Base-by-base conservation (phyloP, 352 stramenopile species). In the Phytophthora pseudosyringae region DNA sequence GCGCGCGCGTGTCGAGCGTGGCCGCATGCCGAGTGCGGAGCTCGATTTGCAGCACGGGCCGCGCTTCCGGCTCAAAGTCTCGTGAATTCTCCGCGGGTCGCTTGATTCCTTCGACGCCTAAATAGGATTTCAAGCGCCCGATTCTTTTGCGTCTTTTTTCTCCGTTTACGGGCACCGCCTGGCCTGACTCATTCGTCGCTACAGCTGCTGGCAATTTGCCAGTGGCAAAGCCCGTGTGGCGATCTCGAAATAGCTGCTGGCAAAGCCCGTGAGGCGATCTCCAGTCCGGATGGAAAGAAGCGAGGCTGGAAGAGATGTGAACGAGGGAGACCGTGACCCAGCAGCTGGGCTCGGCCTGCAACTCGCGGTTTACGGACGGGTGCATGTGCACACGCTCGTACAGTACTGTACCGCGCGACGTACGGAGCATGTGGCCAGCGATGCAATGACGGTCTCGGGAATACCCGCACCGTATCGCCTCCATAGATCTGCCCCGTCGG, bases 21-120 rank as follows among this genome's bases (percentile, higher is more conserved):
- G 21, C 21, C 21, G 21, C 21, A 21, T 21, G 21, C 21, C 21
- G 21, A 21, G 21, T 21, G 21, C 21, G 2, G 21, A 21, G 21
- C 21, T 21, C 21, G 21, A 2, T 21, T 48, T 10, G 18, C 11
- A n/a, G 10, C 13, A 35, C 12, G 6, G 18, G n/a, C n/a, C 25
- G 10, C 12, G 16, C 4, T 50, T 33, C n/a, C 13, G 4, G 25
- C 25, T 36, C 8, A 21, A 15, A 36, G 13, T 29, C 21, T 21
- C 21, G 21, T 21, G 29, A 40, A 29, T 57, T 45, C 38, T 57
- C 13, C 5, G 5, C 35, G 41, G 26, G 32, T 28, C 47, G 16
- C 28, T 51, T 45, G 33, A 46, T 59, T 69, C 54, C 47, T 21
- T 65, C 54, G 46, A n/a, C 62, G 62, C 62, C 54, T 60, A 69